These are phyloP conservation scores for Sonneratia caseolaris DNA, from an alignment of 345 rosid species.

Conservation along the genomic window DNA sequence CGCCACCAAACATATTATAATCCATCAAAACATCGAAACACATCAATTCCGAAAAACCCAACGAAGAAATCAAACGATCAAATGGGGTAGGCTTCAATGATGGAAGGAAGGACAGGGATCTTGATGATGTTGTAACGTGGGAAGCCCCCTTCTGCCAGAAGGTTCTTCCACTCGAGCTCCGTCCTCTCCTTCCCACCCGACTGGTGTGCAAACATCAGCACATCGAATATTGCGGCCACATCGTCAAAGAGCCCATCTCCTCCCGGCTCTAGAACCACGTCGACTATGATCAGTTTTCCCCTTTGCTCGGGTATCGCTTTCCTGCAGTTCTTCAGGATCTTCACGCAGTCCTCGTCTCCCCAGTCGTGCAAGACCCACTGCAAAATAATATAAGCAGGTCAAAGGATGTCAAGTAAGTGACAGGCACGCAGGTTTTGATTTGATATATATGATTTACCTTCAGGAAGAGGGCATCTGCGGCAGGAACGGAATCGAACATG, in stretches of 20 bases:
- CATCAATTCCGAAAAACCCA: not conserved
- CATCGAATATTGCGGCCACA: conserved; percentile 8
- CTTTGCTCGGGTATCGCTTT: conserved; percentile 11
- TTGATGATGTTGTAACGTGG: conserved; percentile 22
- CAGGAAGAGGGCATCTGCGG: conserved; percentile 16
- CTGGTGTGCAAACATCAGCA: conserved; percentile 21
- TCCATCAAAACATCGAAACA: too few relatives aligned
- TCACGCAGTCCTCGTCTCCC: conserved; percentile 20
- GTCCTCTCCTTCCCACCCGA: conserved; percentile 21
- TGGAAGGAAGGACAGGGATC: conserved; percentile 14
- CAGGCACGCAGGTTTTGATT: too few relatives aligned
- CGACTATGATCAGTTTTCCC: conserved; percentile 18
- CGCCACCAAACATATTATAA: too few relatives aligned
- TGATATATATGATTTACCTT: conserved; percentile 6
- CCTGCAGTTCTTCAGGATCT: conserved; percentile 18
- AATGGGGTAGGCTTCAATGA: conserved; percentile 21
- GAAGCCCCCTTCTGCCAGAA: conserved; percentile 24
- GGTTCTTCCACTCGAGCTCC: conserved; percentile 20
- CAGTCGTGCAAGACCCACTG: conserved; percentile 26
- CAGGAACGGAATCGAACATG: conserved; percentile 20
- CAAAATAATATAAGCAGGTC: too few relatives aligned
- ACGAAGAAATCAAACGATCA: not conserved
- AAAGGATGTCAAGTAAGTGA: too few relatives aligned
- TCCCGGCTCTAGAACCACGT: conserved; percentile 9
- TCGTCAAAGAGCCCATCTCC: conserved; percentile 5